phyloP scores from a whole-genome alignment of 805 yeast species.

The Torulaspora quercuum region DNA sequence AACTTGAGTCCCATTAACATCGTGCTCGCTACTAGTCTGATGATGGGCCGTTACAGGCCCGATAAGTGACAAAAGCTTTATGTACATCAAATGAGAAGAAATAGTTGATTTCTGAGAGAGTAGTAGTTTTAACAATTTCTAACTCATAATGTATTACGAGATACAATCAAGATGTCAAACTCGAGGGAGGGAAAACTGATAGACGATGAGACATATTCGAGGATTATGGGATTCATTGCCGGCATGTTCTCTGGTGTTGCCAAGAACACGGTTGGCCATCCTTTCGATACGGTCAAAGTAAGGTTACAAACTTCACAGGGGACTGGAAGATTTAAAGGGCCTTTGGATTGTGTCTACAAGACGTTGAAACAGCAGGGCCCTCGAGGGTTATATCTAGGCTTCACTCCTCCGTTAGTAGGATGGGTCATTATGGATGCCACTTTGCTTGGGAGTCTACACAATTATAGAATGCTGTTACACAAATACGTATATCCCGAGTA shows the following conservation, averaged over 20 bases:
- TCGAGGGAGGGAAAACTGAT: constrained; percentile 11
- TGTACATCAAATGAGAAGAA: too few species aligned
- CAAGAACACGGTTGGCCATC: constrained; percentile 88
- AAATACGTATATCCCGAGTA: constrained; percentile 59
- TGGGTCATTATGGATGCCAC: constrained; percentile 94
- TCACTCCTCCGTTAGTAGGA: constrained; percentile 88
- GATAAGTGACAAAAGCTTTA: constrained; percentile 3
- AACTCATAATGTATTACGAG: too few species aligned
- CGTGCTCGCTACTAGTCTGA: too few species aligned
- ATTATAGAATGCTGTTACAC: constrained; percentile 65
- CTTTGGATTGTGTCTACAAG: constrained; percentile 71
- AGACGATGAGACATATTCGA: constrained; percentile 27
- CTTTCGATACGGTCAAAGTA: constrained; percentile 87
- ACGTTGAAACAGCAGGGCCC: constrained; percentile 74
- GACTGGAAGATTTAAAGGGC: constrained; percentile 65
- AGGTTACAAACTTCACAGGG: constrained; percentile 73
- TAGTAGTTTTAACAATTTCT: too few species aligned
- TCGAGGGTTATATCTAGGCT: constrained; percentile 80
- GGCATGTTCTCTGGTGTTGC: constrained; percentile 86
- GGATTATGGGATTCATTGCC: constrained; percentile 71
- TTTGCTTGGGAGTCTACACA: constrained; percentile 81
- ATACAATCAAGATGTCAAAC: constrained; percentile 2
- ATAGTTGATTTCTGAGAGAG: too few species aligned
- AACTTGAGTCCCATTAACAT: too few species aligned
- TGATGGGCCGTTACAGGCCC: constrained; percentile 18